A percentile compares a stretch with the other conserved stretches of the same genome.
Evolutionary conservation across 2,329 filamentous ascomycete species (phyloP).

Genomic region (Myriosclerotinia curreyana): DNA sequence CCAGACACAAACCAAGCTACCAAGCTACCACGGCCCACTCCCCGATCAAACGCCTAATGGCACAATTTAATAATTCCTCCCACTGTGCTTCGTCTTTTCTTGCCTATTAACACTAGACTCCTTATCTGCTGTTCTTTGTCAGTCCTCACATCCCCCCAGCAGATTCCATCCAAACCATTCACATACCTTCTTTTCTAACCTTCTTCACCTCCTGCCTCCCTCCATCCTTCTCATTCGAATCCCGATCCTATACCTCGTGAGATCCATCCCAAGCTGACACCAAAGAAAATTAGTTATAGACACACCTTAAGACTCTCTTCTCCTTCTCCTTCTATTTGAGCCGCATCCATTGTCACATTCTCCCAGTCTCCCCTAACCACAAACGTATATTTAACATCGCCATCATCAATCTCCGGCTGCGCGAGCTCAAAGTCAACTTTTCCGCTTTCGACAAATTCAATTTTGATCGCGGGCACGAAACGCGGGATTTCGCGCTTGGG

Average conservation of each 20-base stretch:
- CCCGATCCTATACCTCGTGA: background rate
- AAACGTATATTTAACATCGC: background rate
- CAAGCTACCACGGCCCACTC: no score
- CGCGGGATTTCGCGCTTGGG: background rate
- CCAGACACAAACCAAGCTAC: no score
- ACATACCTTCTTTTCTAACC: background rate
- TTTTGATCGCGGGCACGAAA: background rate
- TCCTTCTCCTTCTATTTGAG: background rate
- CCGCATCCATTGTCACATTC: background rate
- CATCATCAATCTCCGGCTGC: no score
- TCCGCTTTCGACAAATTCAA: background rate
- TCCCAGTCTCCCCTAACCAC: background rate
- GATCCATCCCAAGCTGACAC: background rate
- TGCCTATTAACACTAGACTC: background rate
- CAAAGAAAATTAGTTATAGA: background rate
- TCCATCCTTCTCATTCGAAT: no score
- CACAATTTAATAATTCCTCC: background rate
- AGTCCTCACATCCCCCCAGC: background rate
- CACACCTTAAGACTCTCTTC: background rate
- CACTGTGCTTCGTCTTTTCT: background rate
- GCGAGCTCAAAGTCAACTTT: background rate
- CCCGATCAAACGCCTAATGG: rapidly evolving
- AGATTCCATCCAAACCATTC: no score
- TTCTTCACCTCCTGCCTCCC: background rate
- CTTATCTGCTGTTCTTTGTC: background rate